Base-by-base conservation (phyloP, 2,329 filamentous ascomycete species). In the Diplocarpon rosae region DNA sequence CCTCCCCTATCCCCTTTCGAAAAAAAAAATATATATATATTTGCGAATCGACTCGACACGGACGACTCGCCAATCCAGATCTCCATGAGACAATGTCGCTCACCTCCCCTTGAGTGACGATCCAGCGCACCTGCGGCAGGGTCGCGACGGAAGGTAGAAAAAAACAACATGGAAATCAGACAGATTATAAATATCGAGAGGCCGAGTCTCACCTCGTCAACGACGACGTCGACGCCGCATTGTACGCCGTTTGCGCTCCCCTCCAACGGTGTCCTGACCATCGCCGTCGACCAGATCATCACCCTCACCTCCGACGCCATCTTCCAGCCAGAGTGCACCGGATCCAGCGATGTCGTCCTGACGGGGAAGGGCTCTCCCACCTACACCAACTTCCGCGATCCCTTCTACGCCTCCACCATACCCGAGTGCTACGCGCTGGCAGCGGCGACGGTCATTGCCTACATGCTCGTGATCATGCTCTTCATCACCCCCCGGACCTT, bases 371-470 rank as follows among this genome's bases (percentile, higher is more conserved):
- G 40, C 32, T 47, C 48, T 10, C 47, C 53, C 15, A 50, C 46
- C 7, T 47, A 51, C 15, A 52, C 44, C 34, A 78, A 88, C 63
- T 76, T 85, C 43, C 73, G 77, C 51, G 86, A 94, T 58, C 88
- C 88, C 8, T 98, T 98, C 65, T 95, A 94, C 65, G 83, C 89
- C 43, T 95, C 89, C 31, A 88, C 86, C 15, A 90, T 92, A 36
- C 90, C 92, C 12, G 88, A 94, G 64, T 83, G 85, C 57, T 98
- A 95, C 61, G 89, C 89, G 37, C 83, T 96, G 43, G 88, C 88
- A 45, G 85, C 88, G 13, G 87, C 87, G 14, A 96, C 89, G 0
- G 68, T 88, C 59, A 94, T 93, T 66, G 84, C 93, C 40, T 85
- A 95, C 68, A 72, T 85, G 71, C 76, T 88, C 54, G 82, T 95